These are phyloP conservation scores for Corchorus capsularis DNA, from an alignment of 345 rosid species.

Conservation along the genomic window DNA sequence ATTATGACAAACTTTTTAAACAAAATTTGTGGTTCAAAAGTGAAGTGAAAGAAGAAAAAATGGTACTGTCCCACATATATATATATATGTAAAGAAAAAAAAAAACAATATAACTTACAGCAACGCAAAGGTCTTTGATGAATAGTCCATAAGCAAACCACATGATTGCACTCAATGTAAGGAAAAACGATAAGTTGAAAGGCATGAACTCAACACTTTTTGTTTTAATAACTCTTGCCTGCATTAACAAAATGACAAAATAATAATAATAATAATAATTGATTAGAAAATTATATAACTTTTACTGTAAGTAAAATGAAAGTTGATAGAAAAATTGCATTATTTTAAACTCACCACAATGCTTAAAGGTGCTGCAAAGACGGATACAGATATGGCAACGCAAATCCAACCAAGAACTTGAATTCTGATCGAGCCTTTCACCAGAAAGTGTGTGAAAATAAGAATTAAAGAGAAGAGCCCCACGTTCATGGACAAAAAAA, in stretches of 20 bases:
- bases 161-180: conserved; percentile 72
- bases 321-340: background rate
- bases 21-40: background rate
- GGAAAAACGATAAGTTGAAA: conserved; percentile 71
- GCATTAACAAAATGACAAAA: background rate
- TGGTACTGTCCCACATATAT: background rate
- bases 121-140: conserved; percentile 59
- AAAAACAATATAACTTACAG: conserved; percentile 48
- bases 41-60: background rate
- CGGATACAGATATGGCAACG: conserved; percentile 61
- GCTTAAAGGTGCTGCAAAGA: conserved; percentile 83
- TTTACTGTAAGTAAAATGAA: background rate
- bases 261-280: background rate
- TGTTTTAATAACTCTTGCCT: conserved; percentile 52
- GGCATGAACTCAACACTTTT: conserved; percentile 97
- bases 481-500: conserved; percentile 53
- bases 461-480: conserved; percentile 54
- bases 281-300: background rate
- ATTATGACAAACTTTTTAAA: background rate
- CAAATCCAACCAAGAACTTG: conserved; percentile 87
- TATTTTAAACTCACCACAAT: conserved; percentile 48
- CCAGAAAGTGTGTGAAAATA: conserved; percentile 41
- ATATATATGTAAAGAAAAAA: background rate
- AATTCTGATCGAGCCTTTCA: conserved; percentile 26
- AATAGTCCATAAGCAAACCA: conserved; percentile 86